Conservation (phyloP, 164 flowering plant genomes). For the Dillenia suffruticosa region DNA sequence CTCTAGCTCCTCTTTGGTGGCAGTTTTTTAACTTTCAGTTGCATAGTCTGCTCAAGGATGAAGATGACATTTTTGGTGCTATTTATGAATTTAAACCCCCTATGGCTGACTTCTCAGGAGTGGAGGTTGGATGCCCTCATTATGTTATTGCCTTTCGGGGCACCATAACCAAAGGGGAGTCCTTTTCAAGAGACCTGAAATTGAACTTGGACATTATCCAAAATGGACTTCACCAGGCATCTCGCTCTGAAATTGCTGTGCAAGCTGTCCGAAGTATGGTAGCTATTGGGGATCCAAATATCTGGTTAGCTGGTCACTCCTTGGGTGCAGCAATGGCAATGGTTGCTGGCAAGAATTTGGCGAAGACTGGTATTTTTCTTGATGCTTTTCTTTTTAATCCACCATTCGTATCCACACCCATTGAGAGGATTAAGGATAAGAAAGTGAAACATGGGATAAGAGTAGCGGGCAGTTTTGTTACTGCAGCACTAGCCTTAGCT, state of each 20-base stretch:
- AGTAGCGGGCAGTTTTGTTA: constrained; percentile 54
- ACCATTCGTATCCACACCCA: constrained; percentile 71
- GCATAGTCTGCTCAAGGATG: constrained; percentile 47
- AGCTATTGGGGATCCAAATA: constrained; percentile 37
- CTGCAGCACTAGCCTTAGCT: constrained; percentile 65
- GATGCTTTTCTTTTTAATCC: constrained; percentile 84
- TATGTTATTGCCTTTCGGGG: constrained; percentile 86
- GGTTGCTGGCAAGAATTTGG: constrained; percentile 87
- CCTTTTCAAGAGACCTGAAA: constrained; percentile 55
- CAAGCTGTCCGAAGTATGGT: constrained; percentile 59
- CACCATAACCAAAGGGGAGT: constrained; percentile 55
- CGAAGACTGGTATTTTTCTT: constrained; percentile 46
- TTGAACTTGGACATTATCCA: constrained; percentile 50
- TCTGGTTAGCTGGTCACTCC: constrained; percentile 94
- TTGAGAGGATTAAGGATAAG: constrained; percentile 62
- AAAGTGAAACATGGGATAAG: constrained; percentile 63
- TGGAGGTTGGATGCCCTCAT: constrained; percentile 30
- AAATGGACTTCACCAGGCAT: constrained; percentile 60
- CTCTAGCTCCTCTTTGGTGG: constrained; percentile 97
- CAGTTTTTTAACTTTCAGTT: constrained; percentile 57
- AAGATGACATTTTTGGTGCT: constrained; percentile 79
- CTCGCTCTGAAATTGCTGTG: constrained; percentile 64
- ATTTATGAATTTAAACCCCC: constrained; percentile 46
- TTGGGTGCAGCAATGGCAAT: constrained; percentile 82
- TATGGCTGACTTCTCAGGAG: constrained; percentile 1